Evolutionary conservation across 106 monocot species (phyloP).

Genomic region (Ottelia alismoides): DNA sequence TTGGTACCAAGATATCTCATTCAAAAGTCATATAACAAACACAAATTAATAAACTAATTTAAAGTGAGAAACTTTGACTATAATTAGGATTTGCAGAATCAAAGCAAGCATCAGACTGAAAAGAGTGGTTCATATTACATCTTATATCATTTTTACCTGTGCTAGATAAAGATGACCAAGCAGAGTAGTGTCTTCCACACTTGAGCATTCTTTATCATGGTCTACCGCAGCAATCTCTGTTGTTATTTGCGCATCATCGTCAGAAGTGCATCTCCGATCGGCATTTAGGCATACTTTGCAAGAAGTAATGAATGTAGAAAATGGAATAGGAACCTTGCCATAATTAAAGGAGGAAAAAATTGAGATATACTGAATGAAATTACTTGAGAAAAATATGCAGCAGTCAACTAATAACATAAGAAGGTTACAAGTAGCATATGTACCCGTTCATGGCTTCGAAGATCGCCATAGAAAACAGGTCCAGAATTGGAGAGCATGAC

Average conservation of each 20-base stretch:
- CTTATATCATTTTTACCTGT: too few relatives aligned
- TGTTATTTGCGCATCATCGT: slow-evolving; percentile 3
- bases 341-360: not conserved
- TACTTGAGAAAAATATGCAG: not conserved
- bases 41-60: too few relatives aligned
- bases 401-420: too few relatives aligned
- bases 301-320: slow-evolving; percentile 46
- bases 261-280: slow-evolving; percentile 6
- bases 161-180: slow-evolving; percentile 64
- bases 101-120: too few relatives aligned
- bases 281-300: slow-evolving; percentile 38
- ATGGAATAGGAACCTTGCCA: slow-evolving; percentile 54
- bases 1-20: too few relatives aligned
- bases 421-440: too few relatives aligned
- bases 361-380: not conserved
- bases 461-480: slow-evolving; percentile 77
- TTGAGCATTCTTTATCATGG: slow-evolving; percentile 22
- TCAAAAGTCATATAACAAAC: too few relatives aligned
- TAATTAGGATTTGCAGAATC: too few relatives aligned
- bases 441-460: slow-evolving; percentile 81
- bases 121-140: too few relatives aligned
- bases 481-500: slow-evolving; percentile 67
- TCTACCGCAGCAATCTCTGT: not conserved
- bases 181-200: slow-evolving; percentile 6
- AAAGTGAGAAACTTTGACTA: too few relatives aligned